phyloP scores from a whole-genome alignment of 225 moss, liverwort and hornwort species.

The Climacium dendroides region DNA sequence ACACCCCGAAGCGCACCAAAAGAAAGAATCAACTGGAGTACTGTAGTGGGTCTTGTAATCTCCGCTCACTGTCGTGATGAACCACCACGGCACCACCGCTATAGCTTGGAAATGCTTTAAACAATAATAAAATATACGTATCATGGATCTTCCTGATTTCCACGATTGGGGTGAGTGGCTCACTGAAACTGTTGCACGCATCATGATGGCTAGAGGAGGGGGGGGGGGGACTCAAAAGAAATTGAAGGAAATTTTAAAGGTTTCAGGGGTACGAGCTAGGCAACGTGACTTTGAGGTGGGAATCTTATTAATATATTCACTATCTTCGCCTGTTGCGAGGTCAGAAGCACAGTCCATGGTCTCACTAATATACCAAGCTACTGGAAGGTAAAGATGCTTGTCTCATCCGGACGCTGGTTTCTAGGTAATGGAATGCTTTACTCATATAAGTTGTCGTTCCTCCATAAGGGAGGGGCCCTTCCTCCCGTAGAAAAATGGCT shows the following conservation, averaged over 20 bases:
- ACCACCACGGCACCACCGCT: background rate
- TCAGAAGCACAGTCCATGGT: background rate
- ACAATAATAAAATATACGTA: background rate
- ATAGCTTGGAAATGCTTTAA: background rate
- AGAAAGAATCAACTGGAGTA: background rate
- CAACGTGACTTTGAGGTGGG: background rate
- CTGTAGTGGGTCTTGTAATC: background rate
- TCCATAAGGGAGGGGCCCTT: background rate
- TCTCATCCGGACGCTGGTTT: background rate
- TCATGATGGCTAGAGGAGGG: background rate
- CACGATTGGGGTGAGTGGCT: background rate
- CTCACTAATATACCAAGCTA: background rate
- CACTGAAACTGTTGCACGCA: background rate
- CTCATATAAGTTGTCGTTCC: background rate
- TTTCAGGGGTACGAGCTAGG: background rate
- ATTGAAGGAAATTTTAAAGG: background rate
- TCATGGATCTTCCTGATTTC: background rate
- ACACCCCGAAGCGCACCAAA: background rate
- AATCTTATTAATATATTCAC: background rate
- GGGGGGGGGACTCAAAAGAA: background rate
- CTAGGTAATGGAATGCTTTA: constrained; percentile 2
- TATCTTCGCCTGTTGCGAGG: background rate
- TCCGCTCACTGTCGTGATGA: background rate
- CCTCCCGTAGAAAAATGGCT: background rate
- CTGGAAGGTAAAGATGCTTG: background rate